Evolutionary conservation across 371 early-diverging fungal genomes (phyloP).

Genomic region (Rhizopus delemar): DNA sequence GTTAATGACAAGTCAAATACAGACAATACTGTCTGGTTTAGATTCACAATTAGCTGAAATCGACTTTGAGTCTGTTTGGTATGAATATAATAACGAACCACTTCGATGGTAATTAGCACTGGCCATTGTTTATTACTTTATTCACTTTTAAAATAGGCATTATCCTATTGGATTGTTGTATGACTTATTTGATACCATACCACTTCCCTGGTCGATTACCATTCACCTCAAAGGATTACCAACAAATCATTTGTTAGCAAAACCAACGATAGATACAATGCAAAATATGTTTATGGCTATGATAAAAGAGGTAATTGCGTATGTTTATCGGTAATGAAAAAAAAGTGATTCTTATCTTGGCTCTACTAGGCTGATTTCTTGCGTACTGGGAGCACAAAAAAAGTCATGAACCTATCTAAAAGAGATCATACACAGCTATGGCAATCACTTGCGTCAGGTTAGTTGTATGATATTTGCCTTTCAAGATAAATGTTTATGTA

Average conservation of each 20-base stretch:
- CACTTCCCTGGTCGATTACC: constrained; percentile 67
- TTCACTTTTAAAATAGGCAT: constrained; percentile 53
- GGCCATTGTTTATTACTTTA: not conserved
- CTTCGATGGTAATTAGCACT: constrained; percentile 63
- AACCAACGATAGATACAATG: constrained; percentile 53
- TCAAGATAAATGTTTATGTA: not conserved
- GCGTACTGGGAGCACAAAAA: constrained; percentile 68
- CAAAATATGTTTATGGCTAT: constrained; percentile 79
- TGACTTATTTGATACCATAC: constrained; percentile 45
- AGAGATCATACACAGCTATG: constrained; percentile 71
- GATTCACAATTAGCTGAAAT: constrained; percentile 48
- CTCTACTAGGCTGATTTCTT: constrained; percentile 68
- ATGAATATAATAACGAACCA: constrained; percentile 60
- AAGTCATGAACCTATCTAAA: constrained; percentile 76
- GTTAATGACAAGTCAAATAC: constrained; percentile 53
- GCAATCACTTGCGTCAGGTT: constrained; percentile 63
- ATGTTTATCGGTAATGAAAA: no score
- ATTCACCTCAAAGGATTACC: constrained; percentile 66
- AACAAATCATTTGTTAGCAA: constrained; percentile 53
- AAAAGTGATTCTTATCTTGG: not conserved
- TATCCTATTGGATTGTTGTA: constrained; percentile 76
- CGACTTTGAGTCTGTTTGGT: constrained; percentile 54
- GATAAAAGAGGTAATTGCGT: constrained; percentile 66
- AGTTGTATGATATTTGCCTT: not conserved
- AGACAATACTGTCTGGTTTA: constrained; percentile 45